Evolutionary conservation across 768 basidiomycete species (phyloP), one percentile per base, ranked within the genome.

Genomic region (Kwoniella sp.): DNA sequence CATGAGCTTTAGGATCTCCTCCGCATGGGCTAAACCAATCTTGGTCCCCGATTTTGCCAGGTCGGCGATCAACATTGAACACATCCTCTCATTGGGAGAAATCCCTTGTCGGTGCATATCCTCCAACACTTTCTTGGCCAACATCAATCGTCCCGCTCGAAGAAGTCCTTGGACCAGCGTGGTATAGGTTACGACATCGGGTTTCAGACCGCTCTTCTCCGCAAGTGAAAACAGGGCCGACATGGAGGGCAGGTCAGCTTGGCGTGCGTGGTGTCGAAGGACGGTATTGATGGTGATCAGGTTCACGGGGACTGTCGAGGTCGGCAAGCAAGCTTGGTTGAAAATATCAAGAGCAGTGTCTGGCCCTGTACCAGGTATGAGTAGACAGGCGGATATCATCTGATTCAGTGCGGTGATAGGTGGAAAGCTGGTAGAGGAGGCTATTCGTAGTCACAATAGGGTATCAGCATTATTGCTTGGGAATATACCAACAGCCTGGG

Each of bases 181-280:
- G 2, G 93, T 92, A 78, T 88, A 97, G 0, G 90, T 96, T 79
- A 88, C 86, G 12, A 90, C 85, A 76, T 97, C 91, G 7, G 91
- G 90, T 22, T 80, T 70, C 33, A 95, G 72, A 0, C 83, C 83
- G 1, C 80, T 83, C 15, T 82, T 75, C 25, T 82, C 78, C 82
- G 95, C 86, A 60, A 82, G 79, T 51, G 84, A 83, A 51, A 98
- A 80, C 24, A 87, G 77, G 19, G 78, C 67, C 2, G 86, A 85
- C 64, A 94, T 82, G 1, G 81, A 82, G 57, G 85, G 83, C 71
- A 91, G 84, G 76, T 93, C 86, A 27, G 83, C 83, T 53, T 82
- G 85, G 37, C 86, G 84, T 15, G 84, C 85, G 72, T 89, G 85
- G 70, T 88, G 86, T 13, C 83, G 83, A 55, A 98, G 81, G 70